A percentile compares a stretch with the other conserved stretches of the same genome.
Conservation (phyloP, 2,329 filamentous ascomycete genomes). For the Trichoderma lentiforme region DNA sequence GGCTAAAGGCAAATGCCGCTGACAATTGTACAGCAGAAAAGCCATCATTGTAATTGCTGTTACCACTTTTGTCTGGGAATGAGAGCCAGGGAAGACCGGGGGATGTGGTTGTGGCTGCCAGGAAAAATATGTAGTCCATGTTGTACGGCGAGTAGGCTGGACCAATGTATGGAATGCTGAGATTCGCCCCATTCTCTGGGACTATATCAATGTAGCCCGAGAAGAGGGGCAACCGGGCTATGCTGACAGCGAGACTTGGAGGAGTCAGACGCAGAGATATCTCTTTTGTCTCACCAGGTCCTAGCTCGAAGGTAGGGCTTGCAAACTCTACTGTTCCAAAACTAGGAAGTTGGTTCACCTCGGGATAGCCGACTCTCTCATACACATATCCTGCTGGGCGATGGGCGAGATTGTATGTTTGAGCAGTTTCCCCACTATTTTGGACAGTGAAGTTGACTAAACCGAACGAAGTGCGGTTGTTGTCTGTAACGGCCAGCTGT, state of each 20-base stretch:
- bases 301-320: background rate
- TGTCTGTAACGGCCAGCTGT: background rate
- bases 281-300: background rate
- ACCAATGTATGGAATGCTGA: conserved; percentile 1
- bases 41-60: background rate
- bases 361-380: background rate
- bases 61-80: background rate
- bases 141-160: background rate
- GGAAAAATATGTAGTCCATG: background rate
- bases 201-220: background rate
- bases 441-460: background rate
- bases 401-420: background rate
- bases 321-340: background rate
- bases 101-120: background rate
- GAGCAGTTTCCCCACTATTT: background rate
- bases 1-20: background rate
- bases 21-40: background rate
- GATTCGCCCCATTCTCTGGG: background rate
- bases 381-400: background rate
- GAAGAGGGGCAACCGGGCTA: background rate
- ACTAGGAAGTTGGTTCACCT: background rate
- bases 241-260: background rate
- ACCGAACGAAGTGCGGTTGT: background rate
- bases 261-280: background rate
- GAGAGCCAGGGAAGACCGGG: background rate